Base-by-base conservation (phyloP, 2,329 filamentous ascomycete genomes). In the Ceratocystiopsis brevicomis region DNA sequence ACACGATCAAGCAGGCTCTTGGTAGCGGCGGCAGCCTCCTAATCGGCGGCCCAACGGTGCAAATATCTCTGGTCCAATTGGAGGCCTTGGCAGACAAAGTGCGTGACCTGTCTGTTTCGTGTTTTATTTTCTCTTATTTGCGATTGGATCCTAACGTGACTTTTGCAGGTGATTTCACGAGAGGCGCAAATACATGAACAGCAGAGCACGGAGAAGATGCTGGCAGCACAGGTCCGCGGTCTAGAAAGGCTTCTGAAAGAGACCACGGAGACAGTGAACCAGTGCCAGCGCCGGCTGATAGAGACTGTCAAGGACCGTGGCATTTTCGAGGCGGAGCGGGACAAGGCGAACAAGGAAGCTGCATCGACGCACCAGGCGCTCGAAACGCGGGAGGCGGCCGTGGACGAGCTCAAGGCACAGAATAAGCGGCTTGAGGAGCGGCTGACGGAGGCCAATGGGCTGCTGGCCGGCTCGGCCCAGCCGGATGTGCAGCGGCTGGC, bases 231-330 rank as follows among this genome's bases (percentile, higher is more conserved):
- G 1, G 64, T 69, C 32, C 52, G 60, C 33, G 57, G 54, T 2
- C 59, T 71, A 0, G 63, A 71, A 44, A 53, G 52, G 17, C 63
- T 69, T 40, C 53, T 68, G 15, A 61, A 65, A 30, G 66, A 66
- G 16, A 61, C 67, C 42, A 57, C 64, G 40, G 58, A 57, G 18
- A 67, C 67, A 2, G 53, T 66, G 3, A 57, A 58, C 18, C 55
- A 56, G 6, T 62, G 73, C 4, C 65, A 72, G 41, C 54, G 57
- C 9, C 62, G 61, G 38, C 67, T 66, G 45, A 64, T 68, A 49
- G 59, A 59, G 14, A 69, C 72, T 3, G 54, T 74, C 6, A 57
- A 65, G 45, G 71, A 76, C 18, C 66, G 69, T 33, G 60, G 59
- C 33, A 52, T 51, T 6, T 69, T 67, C 37, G 63, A 73, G 49